These are phyloP conservation scores for Trichophyton benhamiae DNA, from an alignment of 2,329 filamentous ascomycete species.

Conservation along the genomic window DNA sequence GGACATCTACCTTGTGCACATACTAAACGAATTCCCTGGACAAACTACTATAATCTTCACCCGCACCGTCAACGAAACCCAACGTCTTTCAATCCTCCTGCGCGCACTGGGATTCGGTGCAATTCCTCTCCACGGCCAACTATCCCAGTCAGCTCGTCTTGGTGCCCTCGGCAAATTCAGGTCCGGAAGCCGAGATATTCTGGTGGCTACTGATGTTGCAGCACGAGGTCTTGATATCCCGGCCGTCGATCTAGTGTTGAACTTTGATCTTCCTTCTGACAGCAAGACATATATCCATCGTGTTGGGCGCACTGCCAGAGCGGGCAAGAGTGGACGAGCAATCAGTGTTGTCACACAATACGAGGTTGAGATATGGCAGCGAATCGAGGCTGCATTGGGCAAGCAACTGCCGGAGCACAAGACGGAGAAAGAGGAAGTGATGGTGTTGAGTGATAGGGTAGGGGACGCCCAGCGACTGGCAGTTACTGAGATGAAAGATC, in stretches of 20 bases:
- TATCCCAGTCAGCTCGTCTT: constrained; percentile 75
- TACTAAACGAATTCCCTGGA: constrained; percentile 78
- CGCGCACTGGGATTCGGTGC: constrained; percentile 76
- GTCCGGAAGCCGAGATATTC: constrained; percentile 63
- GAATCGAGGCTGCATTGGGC: constrained; percentile 72
- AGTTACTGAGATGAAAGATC: constrained; percentile 65
- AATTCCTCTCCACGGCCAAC: constrained; percentile 83
- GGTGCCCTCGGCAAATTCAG: constrained; percentile 87
- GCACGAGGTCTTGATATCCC: constrained; percentile 85
- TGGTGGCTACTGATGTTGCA: constrained; percentile 85
- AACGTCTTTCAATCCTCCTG: constrained; percentile 71
- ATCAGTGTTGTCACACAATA: constrained; percentile 78
- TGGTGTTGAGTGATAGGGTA: constrained; percentile 64
- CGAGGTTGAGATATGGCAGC: constrained; percentile 64
- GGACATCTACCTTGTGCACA: constrained; percentile 75
- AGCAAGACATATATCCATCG: constrained; percentile 85
- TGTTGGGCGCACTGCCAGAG: constrained; percentile 74
- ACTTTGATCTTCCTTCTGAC: constrained; percentile 71
- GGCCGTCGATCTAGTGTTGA: constrained; percentile 71
- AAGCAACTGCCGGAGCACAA: constrained; percentile 60
- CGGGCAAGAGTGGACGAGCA: constrained; percentile 71
- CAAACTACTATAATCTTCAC: constrained; percentile 83
- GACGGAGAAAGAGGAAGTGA: constrained; percentile 66
- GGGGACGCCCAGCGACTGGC: constrained; percentile 73
- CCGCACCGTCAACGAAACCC: constrained; percentile 80